A percentile compares a stretch with the other conserved stretches of the same genome.
phyloP scores from a whole-genome alignment of 1,139 yeast species.

The Suhomyces coccinellae region DNA sequence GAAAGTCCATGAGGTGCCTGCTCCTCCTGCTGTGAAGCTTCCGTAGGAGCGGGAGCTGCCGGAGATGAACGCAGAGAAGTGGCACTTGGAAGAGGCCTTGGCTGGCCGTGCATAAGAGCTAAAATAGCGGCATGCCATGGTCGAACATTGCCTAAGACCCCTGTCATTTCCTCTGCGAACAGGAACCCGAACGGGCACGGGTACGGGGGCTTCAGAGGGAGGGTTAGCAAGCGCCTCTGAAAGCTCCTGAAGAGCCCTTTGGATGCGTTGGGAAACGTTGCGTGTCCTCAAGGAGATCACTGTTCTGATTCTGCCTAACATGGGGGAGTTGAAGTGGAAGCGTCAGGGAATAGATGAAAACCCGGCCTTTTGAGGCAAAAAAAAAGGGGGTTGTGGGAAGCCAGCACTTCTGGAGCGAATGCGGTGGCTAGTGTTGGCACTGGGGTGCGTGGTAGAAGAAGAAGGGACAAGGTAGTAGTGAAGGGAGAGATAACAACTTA shows the following conservation, averaged over 20 bases:
- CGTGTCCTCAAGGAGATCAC: slow-evolving; percentile 25
- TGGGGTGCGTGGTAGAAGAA: neutral
- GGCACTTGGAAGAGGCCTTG: neutral
- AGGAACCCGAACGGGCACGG: slow-evolving; percentile 21
- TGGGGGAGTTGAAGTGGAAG: neutral
- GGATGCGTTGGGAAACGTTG: slow-evolving; percentile 29
- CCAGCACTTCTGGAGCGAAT: neutral
- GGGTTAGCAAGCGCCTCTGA: slow-evolving; percentile 25
- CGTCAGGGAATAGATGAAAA: slow-evolving; percentile 2
- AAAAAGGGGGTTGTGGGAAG: neutral
- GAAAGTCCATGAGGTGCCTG: slow-evolving; percentile 12
- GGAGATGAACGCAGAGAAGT: neutral
- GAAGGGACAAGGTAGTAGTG: neutral
- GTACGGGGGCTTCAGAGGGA: slow-evolving; percentile 23
- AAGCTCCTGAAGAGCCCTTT: slow-evolving; percentile 34
- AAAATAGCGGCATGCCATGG: neutral
- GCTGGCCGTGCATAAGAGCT: neutral
- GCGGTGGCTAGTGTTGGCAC: neutral
- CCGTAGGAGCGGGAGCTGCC: slow-evolving; percentile 11
- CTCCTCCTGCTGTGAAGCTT: slow-evolving; percentile 9
- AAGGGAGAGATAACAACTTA: neutral
- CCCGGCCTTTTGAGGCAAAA: slow-evolving; percentile 4
- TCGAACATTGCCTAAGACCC: slow-evolving; percentile 2
- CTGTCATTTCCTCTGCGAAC: slow-evolving; percentile 4
- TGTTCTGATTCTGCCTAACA: slow-evolving; percentile 15